Evolutionary conservation across 192 early-diverging fungal genomes (phyloP).

Genomic region (Backusella psychrophila): DNA sequence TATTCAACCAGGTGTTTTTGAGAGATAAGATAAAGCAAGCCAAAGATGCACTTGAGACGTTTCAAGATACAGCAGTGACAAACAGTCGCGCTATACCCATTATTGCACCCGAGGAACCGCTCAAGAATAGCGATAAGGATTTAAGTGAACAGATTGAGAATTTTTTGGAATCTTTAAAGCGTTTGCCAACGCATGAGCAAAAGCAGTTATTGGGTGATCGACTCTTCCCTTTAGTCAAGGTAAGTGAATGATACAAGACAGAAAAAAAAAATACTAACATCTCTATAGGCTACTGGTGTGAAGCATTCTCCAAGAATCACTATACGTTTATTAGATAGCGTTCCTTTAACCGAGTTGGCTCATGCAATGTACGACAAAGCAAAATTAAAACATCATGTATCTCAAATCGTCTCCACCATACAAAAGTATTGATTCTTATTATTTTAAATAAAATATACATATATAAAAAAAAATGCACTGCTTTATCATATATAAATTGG

Average conservation of each 20-base stretch:
- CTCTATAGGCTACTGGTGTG: slow-evolving; percentile 28
- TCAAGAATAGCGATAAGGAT: background rate
- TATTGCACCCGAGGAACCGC: background rate
- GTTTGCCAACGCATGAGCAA: slow-evolving; percentile 28
- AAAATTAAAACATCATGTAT: slow-evolving; percentile 29
- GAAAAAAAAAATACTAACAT: background rate
- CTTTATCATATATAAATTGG: background rate
- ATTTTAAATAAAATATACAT: background rate
- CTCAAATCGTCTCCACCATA: background rate
- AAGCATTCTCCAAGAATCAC: slow-evolving; percentile 41
- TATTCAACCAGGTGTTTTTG: slow-evolving; percentile 39
- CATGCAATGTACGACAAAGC: slow-evolving; percentile 38
- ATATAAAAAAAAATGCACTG: background rate
- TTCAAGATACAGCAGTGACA: slow-evolving; percentile 8
- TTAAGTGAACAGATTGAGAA: slow-evolving; percentile 19
- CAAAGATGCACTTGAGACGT: slow-evolving; percentile 30
- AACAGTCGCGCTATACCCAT: background rate
- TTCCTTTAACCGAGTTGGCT: slow-evolving; percentile 29
- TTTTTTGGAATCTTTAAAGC: slow-evolving; percentile 27
- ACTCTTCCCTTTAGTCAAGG: slow-evolving; percentile 43
- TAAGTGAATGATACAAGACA: background rate
- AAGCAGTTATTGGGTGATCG: slow-evolving; percentile 42
- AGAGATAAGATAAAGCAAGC: slow-evolving; percentile 33
- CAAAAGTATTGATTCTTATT: background rate
- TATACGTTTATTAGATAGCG: slow-evolving; percentile 38